Evolutionary conservation across 1,284 basidiomycete species (phyloP).

Genomic region (Cryptococcus maquisensis): DNA sequence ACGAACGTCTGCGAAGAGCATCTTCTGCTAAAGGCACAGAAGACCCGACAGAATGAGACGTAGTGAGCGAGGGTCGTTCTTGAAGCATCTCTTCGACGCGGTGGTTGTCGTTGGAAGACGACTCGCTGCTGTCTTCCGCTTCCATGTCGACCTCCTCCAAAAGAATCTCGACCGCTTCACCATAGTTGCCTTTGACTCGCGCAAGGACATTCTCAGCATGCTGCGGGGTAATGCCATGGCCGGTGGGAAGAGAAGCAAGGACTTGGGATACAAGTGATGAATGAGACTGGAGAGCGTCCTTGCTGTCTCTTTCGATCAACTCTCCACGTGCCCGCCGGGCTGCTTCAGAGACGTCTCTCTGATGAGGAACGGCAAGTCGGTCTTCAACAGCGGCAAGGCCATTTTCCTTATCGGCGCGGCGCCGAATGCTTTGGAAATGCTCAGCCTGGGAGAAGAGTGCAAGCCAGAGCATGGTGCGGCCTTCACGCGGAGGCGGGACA

Average conservation of each 20-base stretch:
- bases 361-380: slow-evolving; percentile 32
- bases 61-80: not conserved
- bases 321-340: slow-evolving; percentile 36
- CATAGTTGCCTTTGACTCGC: slow-evolving; percentile 34
- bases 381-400: slow-evolving; percentile 42
- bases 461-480: slow-evolving; percentile 40
- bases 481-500: slow-evolving; percentile 24
- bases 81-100: slow-evolving; percentile 14
- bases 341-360: slow-evolving; percentile 30
- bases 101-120: slow-evolving; percentile 13
- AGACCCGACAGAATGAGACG: not conserved
- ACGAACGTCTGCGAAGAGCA: not conserved
- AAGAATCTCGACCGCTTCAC: slow-evolving; percentile 38
- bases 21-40: too few species aligned
- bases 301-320: slow-evolving; percentile 11
- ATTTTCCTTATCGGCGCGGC: slow-evolving; percentile 29
- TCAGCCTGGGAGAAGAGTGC: slow-evolving; percentile 43
- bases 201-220: slow-evolving; percentile 24
- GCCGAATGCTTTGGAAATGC: slow-evolving; percentile 40
- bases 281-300: not conserved
- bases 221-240: slow-evolving; percentile 22
- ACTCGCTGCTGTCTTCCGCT: slow-evolving; percentile 7
- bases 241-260: slow-evolving; percentile 29
- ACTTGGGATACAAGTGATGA: slow-evolving; percentile 11
- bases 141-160: slow-evolving; percentile 32